Evolutionary conservation across 305 asterid species (phyloP), one percentile per base, ranked within the genome.

Genomic region (Andrographis paniculata): DNA sequence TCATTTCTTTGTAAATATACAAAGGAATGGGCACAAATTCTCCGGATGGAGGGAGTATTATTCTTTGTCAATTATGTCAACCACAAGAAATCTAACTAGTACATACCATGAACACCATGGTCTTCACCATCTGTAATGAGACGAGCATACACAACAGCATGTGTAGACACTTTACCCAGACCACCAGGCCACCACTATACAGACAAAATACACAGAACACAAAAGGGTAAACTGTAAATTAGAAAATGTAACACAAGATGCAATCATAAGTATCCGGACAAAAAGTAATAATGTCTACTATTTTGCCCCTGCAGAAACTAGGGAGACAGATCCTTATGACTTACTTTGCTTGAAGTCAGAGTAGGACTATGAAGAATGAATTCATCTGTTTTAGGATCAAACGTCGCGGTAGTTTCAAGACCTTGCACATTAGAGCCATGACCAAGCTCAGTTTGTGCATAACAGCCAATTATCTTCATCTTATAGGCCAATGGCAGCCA

Each of bases 131-230:
- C 80, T 44, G 66, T 69, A 36, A 92, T 67, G 44, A 92, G 84
- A 48, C 97, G 95, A 49, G 99, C 97, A 76, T 75, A 92, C 37
- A 84, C 91, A 55, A 87, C 44, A 20, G 78, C 99, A 75, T 92
- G 95, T 19, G 97, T 92, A 33, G 99, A 81, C 41, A 81, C 77
- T 78, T 92, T 92, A 36, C 95, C 99, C 69, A 92, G 76, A 55
- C 99, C 99, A 52, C 99, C 99, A 37, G 99, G 99, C 99, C 99
- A 92, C 99, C 99, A 87, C 99, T 92, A 56, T 39, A 55, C 14
- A 60, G 40, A 51, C 56, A 44, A 46, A 14, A 65, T 50, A 20
- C 52, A 45, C 48, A 46, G 41, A 59, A 64, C 23, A 51, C 52
- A 24, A 42, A 50, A 2, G 3, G 10, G 59, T 50, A 11, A 39